Evolutionary conservation across 495 filamentous ascomycete genomes (phyloP).

Genomic region (Hypoxylon cercidicola): DNA sequence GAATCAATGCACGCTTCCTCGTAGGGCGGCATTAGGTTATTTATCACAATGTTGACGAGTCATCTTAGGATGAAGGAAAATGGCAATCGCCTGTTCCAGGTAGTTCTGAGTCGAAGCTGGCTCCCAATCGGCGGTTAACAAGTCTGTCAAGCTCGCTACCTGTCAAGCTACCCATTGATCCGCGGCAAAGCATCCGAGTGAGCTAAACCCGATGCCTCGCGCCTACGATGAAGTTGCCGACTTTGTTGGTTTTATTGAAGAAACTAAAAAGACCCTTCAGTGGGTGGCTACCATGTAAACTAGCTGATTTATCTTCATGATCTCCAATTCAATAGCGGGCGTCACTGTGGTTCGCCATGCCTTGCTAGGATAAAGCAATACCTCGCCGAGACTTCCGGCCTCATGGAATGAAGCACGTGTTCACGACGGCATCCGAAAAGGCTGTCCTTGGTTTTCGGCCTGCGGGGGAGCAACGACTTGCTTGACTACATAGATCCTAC

Average conservation of each 20-base stretch:
- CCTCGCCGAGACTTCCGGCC: constrained; percentile 28
- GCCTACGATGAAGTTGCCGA: neutral
- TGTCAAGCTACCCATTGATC: constrained; percentile 18
- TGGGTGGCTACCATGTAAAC: too few relatives aligned
- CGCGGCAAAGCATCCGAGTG: neutral
- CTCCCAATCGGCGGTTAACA: constrained; percentile 33
- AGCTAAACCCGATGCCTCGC: neutral
- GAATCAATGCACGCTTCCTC: constrained; percentile 9
- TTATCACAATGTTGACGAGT: constrained; percentile 14
- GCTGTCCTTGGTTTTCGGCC: constrained; percentile 29
- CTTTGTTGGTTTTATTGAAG: too few relatives aligned
- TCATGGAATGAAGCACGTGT: constrained; percentile 34
- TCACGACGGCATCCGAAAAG: constrained; percentile 6
- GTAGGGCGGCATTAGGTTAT: constrained; percentile 15
- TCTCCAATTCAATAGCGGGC: neutral
- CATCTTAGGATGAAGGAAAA: constrained; percentile 8
- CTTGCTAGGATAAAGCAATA: neutral
- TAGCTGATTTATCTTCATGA: too few relatives aligned
- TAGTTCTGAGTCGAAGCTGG: constrained; percentile 19
- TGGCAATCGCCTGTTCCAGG: constrained; percentile 10
- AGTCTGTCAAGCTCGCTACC: constrained; percentile 23
- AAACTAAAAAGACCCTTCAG: too few relatives aligned
- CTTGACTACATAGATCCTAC: constrained; percentile 8
- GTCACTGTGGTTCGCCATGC: constrained; percentile 10
- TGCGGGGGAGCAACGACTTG: constrained; percentile 21